phyloP scores from a whole-genome alignment of 2,329 filamentous ascomycete species.

The Aspergillus tamarii region DNA sequence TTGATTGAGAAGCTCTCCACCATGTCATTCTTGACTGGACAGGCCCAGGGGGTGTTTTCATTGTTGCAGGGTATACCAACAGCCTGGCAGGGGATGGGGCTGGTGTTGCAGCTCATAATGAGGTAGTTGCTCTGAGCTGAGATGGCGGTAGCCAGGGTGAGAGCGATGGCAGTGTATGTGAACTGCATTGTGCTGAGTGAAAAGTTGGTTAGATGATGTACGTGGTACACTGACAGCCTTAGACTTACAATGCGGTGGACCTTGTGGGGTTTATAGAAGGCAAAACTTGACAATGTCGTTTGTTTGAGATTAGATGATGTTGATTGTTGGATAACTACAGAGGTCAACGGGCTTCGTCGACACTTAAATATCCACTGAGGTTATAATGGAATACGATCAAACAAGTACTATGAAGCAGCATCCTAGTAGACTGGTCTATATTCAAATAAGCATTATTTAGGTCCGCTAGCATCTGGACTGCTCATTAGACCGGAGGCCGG shows the following conservation, averaged over 20 bases:
- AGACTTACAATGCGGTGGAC: neutral
- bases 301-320: neutral
- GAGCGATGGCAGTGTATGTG: neutral
- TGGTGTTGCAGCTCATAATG: slow-evolving; percentile 2
- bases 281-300: neutral
- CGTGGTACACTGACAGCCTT: no score
- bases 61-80: neutral
- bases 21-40: neutral
- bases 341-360: neutral
- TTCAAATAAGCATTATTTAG: neutral
- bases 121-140: neutral
- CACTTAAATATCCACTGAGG: neutral
- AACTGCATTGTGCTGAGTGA: neutral
- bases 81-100: neutral
- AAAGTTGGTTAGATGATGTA: neutral
- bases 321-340: neutral
- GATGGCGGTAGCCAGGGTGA: neutral
- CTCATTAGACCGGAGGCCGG: neutral
- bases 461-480: neutral
- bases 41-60: neutral
- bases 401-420: neutral
- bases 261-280: neutral
- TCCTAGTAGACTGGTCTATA: neutral
- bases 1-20: neutral
- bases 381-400: neutral